Conservation (phyloP, 1,139 yeast species). For the Geotrichum bryndzae region DNA sequence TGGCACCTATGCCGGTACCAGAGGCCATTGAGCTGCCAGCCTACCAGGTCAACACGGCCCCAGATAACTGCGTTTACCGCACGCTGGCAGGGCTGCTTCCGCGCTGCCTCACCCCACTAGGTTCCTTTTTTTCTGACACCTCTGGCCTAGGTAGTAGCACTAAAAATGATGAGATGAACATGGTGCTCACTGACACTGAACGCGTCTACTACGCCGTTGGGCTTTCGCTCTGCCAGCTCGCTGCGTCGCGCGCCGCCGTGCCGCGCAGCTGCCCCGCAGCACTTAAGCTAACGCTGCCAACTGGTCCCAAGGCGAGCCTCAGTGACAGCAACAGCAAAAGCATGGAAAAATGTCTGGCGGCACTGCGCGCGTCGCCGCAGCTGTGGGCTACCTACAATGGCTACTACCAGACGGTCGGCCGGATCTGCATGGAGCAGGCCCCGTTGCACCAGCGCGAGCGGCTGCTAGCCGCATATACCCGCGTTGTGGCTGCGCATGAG, state of each 20-base stretch:
- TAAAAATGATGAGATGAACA: neutral
- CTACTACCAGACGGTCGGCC: slow-evolving; percentile 14
- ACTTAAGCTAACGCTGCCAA: neutral
- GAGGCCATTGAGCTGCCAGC: neutral
- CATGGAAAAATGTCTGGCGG: slow-evolving; percentile 4
- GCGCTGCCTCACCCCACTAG: neutral
- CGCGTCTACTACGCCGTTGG: slow-evolving; percentile 9
- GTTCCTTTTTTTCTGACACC: neutral
- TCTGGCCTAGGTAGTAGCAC: neutral
- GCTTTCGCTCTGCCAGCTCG: slow-evolving; percentile 12
- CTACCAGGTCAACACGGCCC: neutral
- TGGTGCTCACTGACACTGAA: slow-evolving; percentile 7
- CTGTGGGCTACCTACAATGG: slow-evolving; percentile 16
- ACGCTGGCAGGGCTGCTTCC: neutral
- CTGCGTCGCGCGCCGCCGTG: slow-evolving; percentile 6
- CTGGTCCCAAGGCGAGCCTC: neutral
- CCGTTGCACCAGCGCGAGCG: slow-evolving; percentile 10
- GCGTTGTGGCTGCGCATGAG: neutral
- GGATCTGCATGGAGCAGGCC: slow-evolving; percentile 10
- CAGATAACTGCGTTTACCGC: slow-evolving; percentile 1
- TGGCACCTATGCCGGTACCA: neutral
- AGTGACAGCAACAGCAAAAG: neutral
- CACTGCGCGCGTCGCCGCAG: slow-evolving; percentile 7
- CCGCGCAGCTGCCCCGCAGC: slow-evolving; percentile 3
- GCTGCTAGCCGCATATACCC: neutral